These are phyloP conservation scores for Sphagnum tenellum DNA, from an alignment of 225 moss, liverwort and hornwort species.

Conservation along the genomic window DNA sequence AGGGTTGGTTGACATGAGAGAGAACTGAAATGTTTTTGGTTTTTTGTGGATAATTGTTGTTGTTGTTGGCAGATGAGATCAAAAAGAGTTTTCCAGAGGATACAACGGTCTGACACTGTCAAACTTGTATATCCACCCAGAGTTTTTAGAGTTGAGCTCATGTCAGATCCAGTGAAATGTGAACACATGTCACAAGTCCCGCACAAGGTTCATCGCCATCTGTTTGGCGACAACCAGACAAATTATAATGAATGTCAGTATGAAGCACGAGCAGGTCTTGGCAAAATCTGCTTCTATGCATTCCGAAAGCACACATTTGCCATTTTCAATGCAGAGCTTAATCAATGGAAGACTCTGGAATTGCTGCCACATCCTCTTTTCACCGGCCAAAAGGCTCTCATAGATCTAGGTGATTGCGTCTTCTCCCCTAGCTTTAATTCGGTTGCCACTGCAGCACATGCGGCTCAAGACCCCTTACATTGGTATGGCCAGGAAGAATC, in stretches of 20 bases:
- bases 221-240: slow-evolving; percentile 22
- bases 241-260: slow-evolving; percentile 14
- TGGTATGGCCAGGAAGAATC: slow-evolving; percentile 1
- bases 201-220: slow-evolving; percentile 6
- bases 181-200: neutral
- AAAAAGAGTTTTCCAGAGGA: slow-evolving; percentile 1
- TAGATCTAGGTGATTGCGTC: slow-evolving; percentile 2
- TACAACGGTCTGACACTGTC: neutral
- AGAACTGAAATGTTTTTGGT: too few species aligned
- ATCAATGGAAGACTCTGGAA: slow-evolving; percentile 22
- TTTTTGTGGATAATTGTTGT: too few species aligned
- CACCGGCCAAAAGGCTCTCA: slow-evolving; percentile 11
- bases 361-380: slow-evolving; percentile 10
- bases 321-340: slow-evolving; percentile 9
- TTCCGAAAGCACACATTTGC: slow-evolving; percentile 13
- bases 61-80: neutral
- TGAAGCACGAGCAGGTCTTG: slow-evolving; percentile 17
- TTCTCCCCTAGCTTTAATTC: slow-evolving; percentile 3
- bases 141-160: neutral
- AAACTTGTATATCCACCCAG: slow-evolving; percentile 1
- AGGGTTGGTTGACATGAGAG: too few species aligned
- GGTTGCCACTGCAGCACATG: too few species aligned
- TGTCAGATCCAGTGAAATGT: slow-evolving; percentile 2
- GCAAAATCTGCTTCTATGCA: slow-evolving; percentile 21
- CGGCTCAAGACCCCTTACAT: neutral